Base-by-base conservation (phyloP, 164 flowering plant species). In the Nymphaea colorata region DNA sequence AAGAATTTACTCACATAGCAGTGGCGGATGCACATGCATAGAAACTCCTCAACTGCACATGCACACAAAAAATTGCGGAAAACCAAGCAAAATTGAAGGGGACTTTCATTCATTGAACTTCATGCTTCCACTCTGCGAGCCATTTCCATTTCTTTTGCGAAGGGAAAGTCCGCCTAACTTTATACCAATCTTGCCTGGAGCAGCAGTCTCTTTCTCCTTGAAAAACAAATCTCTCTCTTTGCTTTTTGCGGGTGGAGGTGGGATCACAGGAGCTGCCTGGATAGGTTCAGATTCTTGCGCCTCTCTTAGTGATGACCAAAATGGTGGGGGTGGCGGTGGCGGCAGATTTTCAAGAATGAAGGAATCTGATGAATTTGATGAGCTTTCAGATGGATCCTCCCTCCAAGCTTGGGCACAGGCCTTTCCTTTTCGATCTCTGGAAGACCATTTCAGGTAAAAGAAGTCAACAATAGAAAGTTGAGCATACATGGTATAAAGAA, bases 201-300 rank as follows among this genome's bases (percentile, higher is more conserved):
- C 83, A 68, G 85, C 98, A 2, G 44, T 71, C 78, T 74, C 79
- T 63, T 80, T 89, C 63, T 88, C 94, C 80, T 84, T 87, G 74
- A 94, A 94, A 79, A 82, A 94, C 70, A 64, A 87, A 74, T 91
- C 96, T 75, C 97, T 78, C 79, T 94, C 99, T 3, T 77, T 43
- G 53, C 83, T 92, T 69, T 88, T 90, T 53, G 91, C 86, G 36
- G 99, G 99, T 11, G 99, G 99, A 0, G 99, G 99, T 57, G 99
- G 99, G 69, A 94, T 85, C n/a, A 72, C 73, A 61, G 74, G 81
- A 41, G 81, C 72, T 3, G 14, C 11, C 15, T 59, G 64, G 6
- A 61, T 51, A 10, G 57, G 57, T 15, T 10, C 57, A 8, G 57
- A 8, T 51, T 51, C 57, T 15, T 4, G 57, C 8, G 57, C 10